phyloP scores from a whole-genome alignment of 2,329 filamentous ascomycete species.

The Biscogniauxia marginata region DNA sequence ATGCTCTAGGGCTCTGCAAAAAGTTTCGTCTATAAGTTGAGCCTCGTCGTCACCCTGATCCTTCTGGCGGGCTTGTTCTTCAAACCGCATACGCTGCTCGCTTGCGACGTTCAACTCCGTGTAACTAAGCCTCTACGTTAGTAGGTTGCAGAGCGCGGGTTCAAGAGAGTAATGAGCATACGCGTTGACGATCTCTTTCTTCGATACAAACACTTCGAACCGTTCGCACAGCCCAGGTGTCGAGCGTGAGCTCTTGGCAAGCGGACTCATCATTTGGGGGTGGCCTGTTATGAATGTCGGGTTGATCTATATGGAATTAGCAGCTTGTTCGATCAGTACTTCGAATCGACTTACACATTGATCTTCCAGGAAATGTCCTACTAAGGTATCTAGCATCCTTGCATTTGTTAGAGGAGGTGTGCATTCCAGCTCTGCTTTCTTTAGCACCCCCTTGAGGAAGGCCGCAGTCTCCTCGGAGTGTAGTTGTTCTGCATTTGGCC shows the following conservation, averaged over 20 bases:
- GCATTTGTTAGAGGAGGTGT: slow-evolving; percentile 88
- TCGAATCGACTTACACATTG: not conserved
- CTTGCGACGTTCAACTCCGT: slow-evolving; percentile 98
- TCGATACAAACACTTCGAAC: slow-evolving; percentile 96
- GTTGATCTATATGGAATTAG: slow-evolving; percentile 55
- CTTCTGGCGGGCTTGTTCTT: slow-evolving; percentile 96
- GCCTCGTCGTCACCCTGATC: slow-evolving; percentile 96
- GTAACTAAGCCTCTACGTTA: slow-evolving; percentile 22
- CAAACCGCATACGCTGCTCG: slow-evolving; percentile 86
- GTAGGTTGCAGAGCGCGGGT: not conserved
- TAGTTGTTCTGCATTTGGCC: slow-evolving; percentile 83
- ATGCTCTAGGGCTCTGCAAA: slow-evolving; percentile 86
- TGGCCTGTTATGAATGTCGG: slow-evolving; percentile 91
- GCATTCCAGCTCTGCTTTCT: slow-evolving; percentile 70
- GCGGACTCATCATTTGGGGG: slow-evolving; percentile 54
- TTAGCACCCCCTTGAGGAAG: slow-evolving; percentile 79
- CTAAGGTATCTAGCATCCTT: slow-evolving; percentile 93
- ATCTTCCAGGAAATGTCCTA: slow-evolving; percentile 92
- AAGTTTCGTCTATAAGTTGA: slow-evolving; percentile 93
- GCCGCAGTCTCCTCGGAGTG: slow-evolving; percentile 87
- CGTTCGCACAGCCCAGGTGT: slow-evolving; percentile 87
- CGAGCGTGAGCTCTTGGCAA: slow-evolving; percentile 90
- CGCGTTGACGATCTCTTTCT: slow-evolving; percentile 95
- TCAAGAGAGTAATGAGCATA: not conserved
- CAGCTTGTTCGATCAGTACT: not conserved